A percentile compares a stretch with the other conserved stretches of the same genome.
phyloP scores from a whole-genome alignment of 1,139 yeast genomes.

The Pichia sp. region DNA sequence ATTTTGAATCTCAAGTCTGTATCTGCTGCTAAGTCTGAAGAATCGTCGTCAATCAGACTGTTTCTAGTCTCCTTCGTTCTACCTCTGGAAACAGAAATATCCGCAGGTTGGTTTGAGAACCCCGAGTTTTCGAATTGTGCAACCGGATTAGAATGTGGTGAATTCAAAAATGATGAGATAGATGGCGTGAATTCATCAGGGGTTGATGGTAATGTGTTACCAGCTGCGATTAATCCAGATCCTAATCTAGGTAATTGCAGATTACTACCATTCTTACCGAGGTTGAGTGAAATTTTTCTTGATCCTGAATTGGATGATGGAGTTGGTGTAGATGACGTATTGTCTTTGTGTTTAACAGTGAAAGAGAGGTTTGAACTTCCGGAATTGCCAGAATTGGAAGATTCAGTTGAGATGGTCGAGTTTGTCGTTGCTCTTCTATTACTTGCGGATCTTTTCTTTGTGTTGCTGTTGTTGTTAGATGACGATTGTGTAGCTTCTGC shows the following conservation, averaged over 20 bases:
- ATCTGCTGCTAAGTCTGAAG: slow-evolving; percentile 26
- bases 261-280: slow-evolving; percentile 6
- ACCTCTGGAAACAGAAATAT: background rate
- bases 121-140: background rate
- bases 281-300: slow-evolving; percentile 10
- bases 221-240: slow-evolving; percentile 1
- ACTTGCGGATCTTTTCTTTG: slow-evolving; percentile 15
- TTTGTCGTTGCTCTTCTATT: slow-evolving; percentile 7
- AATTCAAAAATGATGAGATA: slow-evolving; percentile 30
- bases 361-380: slow-evolving; percentile 1
- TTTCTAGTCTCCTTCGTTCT: background rate
- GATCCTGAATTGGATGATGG: background rate
- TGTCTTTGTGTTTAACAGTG: background rate
- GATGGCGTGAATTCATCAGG: slow-evolving; percentile 37
- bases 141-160: slow-evolving; percentile 3
- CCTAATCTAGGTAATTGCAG: slow-evolving; percentile 4
- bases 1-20: slow-evolving; percentile 30
- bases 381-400: slow-evolving; percentile 8
- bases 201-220: slow-evolving; percentile 16
- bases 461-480: slow-evolving; percentile 1
- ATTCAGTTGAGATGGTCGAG: slow-evolving; percentile 8
- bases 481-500: slow-evolving; percentile 28
- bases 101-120: background rate
- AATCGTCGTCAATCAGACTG: background rate
- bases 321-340: background rate